Evolutionary conservation across 2,329 filamentous ascomycete genomes (phyloP).

Genomic region (Ophiostoma ulmi): DNA sequence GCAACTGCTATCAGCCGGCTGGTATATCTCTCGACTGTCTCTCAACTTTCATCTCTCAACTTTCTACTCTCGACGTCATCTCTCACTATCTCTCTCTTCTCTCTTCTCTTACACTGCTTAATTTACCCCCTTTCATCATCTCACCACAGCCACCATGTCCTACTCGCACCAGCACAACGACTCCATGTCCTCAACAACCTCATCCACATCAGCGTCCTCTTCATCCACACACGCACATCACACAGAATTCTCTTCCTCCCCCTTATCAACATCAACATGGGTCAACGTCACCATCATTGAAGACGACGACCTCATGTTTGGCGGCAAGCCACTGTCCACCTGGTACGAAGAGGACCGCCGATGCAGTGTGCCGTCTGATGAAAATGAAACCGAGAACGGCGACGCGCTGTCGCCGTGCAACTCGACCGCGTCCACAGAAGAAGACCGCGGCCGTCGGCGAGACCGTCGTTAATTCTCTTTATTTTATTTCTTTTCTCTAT

Average conservation of each 20-base stretch:
- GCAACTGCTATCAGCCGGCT: constrained; percentile 3
- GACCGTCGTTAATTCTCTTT: constrained; percentile 26
- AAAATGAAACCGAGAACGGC: neutral
- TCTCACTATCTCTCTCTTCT: neutral
- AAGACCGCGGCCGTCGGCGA: constrained; percentile 40
- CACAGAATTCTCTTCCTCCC: neutral
- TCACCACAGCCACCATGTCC: neutral
- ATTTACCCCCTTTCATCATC: neutral
- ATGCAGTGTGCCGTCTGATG: constrained; percentile 33
- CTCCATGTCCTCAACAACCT: constrained; percentile 11
- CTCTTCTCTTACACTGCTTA: neutral
- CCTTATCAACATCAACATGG: constrained; percentile 36
- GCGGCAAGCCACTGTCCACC: constrained; percentile 53
- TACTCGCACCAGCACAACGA: constrained; percentile 14
- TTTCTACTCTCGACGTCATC: neutral
- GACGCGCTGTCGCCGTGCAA: constrained; percentile 24
- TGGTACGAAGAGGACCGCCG: constrained; percentile 58
- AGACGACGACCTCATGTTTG: constrained; percentile 57
- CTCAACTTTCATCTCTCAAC: neutral
- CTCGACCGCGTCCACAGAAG: constrained; percentile 16
- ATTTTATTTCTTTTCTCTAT: too few relatives aligned
- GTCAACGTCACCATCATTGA: constrained; percentile 54
- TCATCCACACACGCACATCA: neutral
- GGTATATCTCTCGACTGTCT: neutral
- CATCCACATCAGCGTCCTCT: neutral